Conservation (phyloP, 176 grass and related monocot genomes). For the Neostapfia colusana region DNA sequence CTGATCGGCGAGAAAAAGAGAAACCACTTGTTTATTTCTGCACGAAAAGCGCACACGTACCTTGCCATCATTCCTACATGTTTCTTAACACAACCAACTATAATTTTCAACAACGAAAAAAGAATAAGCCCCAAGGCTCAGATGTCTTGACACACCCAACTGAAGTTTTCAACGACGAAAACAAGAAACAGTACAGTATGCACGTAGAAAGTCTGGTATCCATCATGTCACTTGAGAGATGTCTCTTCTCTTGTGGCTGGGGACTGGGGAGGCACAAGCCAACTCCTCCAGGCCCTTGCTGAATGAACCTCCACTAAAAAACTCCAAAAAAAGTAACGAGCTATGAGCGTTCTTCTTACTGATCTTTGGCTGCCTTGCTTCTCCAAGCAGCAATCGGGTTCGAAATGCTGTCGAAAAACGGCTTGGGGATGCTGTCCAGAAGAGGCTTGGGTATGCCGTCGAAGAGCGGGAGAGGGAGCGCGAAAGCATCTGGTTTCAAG, state of each 20-base stretch:
- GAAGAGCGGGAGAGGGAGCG: slow-evolving; percentile 44
- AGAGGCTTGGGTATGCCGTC: slow-evolving; percentile 68
- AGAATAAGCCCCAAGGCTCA: slow-evolving; percentile 16
- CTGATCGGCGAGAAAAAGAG: background rate
- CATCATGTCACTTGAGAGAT: background rate
- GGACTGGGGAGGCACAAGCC: slow-evolving; percentile 20
- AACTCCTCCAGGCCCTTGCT: slow-evolving; percentile 6
- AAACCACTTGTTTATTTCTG: slow-evolving; percentile 9
- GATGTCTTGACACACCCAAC: background rate
- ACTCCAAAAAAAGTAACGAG: background rate
- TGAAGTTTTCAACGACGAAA: slow-evolving; percentile 23
- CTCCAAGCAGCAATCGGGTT: slow-evolving; percentile 65
- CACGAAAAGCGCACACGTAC: background rate
- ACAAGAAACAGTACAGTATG: slow-evolving; percentile 34
- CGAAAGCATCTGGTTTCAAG: slow-evolving; percentile 66
- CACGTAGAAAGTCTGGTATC: slow-evolving; percentile 29
- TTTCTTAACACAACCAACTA: background rate
- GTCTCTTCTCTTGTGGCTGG: background rate
- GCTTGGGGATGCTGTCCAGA: slow-evolving; percentile 62
- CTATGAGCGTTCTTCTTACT: slow-evolving; percentile 21
- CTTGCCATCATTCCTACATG: slow-evolving; percentile 12
- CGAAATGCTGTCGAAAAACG: slow-evolving; percentile 58
- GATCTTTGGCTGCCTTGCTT: slow-evolving; percentile 80
- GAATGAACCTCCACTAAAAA: slow-evolving; percentile 15
- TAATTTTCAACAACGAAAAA: background rate